Conservation (phyloP, 345 rosid species). For the Lumnitzera racemosa region DNA sequence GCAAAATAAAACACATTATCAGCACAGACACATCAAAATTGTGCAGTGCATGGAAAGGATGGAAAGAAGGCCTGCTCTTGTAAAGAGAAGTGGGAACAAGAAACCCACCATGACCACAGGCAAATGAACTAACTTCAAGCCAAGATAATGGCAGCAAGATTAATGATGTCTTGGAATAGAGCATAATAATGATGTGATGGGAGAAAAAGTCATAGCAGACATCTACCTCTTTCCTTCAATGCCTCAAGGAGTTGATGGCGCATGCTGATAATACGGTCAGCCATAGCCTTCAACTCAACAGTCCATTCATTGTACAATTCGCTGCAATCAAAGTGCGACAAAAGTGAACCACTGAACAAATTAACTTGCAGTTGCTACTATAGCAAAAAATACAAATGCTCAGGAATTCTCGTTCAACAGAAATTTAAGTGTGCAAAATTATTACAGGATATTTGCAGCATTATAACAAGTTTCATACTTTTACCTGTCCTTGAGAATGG, state of each 20-base stretch:
- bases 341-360: too few species aligned
- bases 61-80: too few species aligned
- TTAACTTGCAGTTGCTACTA: too few species aligned
- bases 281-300: conserved; percentile 71
- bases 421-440: neutral
- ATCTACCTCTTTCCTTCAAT: conserved; percentile 37
- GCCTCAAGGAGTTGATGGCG: conserved; percentile 71
- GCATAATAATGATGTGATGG: too few species aligned
- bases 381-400: too few species aligned
- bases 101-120: too few species aligned
- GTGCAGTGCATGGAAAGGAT: too few species aligned
- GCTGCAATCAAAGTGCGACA: conserved; percentile 15
- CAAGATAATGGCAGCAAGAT: neutral
- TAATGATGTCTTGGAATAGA: neutral
- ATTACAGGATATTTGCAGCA: neutral
- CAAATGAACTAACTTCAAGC: neutral
- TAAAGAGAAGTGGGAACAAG: too few species aligned
- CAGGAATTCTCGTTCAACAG: too few species aligned
- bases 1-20: neutral
- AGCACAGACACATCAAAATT: neutral
- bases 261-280: conserved; percentile 74
- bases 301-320: conserved; percentile 68
- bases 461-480: neutral
- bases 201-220: neutral
- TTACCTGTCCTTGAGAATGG: conserved; percentile 64